phyloP scores from a whole-genome alignment of 106 monocot species.

The Amphibolis antarctica region DNA sequence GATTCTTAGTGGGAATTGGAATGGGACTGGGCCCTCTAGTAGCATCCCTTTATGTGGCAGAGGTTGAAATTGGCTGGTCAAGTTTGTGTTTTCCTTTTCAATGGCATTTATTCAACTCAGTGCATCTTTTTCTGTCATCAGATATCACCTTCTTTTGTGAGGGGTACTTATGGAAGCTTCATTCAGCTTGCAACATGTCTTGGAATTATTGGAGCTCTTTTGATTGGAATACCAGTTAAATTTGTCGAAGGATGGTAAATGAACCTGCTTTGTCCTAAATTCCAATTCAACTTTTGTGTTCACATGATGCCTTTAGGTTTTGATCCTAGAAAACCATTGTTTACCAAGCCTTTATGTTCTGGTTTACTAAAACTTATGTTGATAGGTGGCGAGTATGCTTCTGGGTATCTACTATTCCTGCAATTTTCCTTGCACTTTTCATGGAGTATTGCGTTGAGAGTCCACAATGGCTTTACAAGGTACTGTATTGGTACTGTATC shows the following conservation, averaged over 20 bases:
- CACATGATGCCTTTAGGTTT: neutral
- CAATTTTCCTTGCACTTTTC: constrained; percentile 47
- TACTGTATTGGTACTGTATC: constrained; percentile 28
- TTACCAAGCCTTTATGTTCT: neutral
- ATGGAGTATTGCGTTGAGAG: constrained; percentile 99
- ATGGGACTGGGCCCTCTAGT: constrained; percentile 92
- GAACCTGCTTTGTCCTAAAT: neutral
- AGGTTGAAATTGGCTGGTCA: constrained; percentile 36
- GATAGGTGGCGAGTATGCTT: constrained; percentile 95
- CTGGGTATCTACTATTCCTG: constrained; percentile 74
- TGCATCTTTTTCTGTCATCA: constrained; percentile 7
- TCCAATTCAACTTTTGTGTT: neutral
- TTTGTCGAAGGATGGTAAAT: constrained; percentile 50
- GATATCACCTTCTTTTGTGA: constrained; percentile 87
- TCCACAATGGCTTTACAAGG: constrained; percentile 98
- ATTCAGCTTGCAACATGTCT: constrained; percentile 98
- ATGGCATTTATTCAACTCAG: neutral
- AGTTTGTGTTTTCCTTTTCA: neutral
- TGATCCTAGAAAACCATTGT: neutral
- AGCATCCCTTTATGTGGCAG: constrained; percentile 82
- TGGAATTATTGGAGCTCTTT: constrained; percentile 64
- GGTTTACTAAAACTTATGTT: neutral
- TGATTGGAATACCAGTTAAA: constrained; percentile 79
- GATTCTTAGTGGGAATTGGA: constrained; percentile 91
- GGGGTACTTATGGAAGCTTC: constrained; percentile 96